Percentiles rank a stretch among this genome's conserved stretches.
Evolutionary conservation across 2,329 filamentous ascomycete genomes (phyloP).

Genomic region (Cucurbitaria berberidis): DNA sequence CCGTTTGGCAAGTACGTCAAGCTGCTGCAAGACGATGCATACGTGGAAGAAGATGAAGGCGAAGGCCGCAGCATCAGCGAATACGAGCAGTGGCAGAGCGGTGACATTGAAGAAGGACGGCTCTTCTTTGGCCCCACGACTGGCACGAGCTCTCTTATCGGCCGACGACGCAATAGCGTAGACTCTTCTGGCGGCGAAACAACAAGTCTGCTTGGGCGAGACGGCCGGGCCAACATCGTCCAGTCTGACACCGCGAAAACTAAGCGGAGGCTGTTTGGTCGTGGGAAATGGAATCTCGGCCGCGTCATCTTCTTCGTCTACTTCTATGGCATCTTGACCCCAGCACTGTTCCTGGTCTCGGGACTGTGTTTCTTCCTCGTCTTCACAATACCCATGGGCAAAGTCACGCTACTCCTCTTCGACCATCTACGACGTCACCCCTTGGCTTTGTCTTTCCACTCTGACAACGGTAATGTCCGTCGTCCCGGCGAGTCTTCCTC

Average conservation of each 20-base stretch:
- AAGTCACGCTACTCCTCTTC: slow-evolving; percentile 86
- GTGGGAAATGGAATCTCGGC: slow-evolving; percentile 93
- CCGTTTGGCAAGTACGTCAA: slow-evolving; percentile 97
- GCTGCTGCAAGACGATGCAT: slow-evolving; percentile 90
- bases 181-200: slow-evolving; percentile 88
- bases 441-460: slow-evolving; percentile 89
- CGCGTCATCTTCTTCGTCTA: slow-evolving; percentile 95
- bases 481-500: slow-evolving; percentile 75
- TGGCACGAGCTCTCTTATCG: slow-evolving; percentile 76
- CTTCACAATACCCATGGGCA: slow-evolving; percentile 98
- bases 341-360: slow-evolving; percentile 83
- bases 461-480: slow-evolving; percentile 77
- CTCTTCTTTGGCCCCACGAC: slow-evolving; percentile 89
- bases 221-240: slow-evolving; percentile 58
- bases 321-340: slow-evolving; percentile 92
- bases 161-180: slow-evolving; percentile 83
- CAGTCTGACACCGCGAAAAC: slow-evolving; percentile 51
- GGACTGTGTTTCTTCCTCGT: slow-evolving; percentile 94
- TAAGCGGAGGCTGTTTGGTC: slow-evolving; percentile 90
- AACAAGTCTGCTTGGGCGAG: slow-evolving; percentile 81
- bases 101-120: slow-evolving; percentile 92
- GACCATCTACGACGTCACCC: slow-evolving; percentile 92
- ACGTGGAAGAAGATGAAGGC: slow-evolving; percentile 90
- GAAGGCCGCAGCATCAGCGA: slow-evolving; percentile 97
- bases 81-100: slow-evolving; percentile 99